A percentile compares a stretch with the other conserved stretches of the same genome.
phyloP scores from a whole-genome alignment of 129 eudicot species.

The Flaveria ramosissima region DNA sequence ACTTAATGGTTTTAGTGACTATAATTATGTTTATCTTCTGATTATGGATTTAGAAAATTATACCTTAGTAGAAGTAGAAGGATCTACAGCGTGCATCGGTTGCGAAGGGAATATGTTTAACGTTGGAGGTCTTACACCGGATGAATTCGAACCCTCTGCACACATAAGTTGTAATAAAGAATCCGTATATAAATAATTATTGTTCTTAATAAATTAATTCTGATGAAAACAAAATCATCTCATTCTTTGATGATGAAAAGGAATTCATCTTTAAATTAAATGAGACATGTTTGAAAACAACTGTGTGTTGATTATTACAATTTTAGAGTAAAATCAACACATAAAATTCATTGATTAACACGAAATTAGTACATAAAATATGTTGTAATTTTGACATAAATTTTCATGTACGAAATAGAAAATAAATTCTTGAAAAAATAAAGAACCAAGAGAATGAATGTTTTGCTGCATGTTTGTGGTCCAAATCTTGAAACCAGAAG shows the following conservation, averaged over 20 bases:
- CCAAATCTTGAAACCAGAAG: conserved; percentile 37
- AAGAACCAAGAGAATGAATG: conserved; percentile 34
- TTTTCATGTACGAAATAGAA: not conserved
- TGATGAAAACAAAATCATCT: not conserved
- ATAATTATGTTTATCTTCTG: conserved; percentile 12
- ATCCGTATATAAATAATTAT: not conserved
- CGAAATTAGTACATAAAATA: conserved; percentile 10
- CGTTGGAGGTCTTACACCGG: conserved; percentile 83
- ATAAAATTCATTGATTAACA: not conserved
- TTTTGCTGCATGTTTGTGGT: conserved; percentile 49
- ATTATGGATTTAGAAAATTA: not conserved
- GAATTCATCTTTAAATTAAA: no score
- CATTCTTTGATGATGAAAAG: no score
- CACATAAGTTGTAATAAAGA: not conserved
- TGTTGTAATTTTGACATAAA: conserved; percentile 7
- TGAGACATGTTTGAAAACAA: no score
- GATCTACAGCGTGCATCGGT: conserved; percentile 92
- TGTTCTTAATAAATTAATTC: not conserved
- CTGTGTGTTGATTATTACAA: not conserved
- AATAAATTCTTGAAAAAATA: not conserved
- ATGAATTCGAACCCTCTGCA: conserved; percentile 48
- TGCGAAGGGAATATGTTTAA: conserved; percentile 94
- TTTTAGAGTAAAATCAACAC: not conserved
- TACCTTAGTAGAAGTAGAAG: conserved; percentile 60
- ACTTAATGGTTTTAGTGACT: not conserved